Evolutionary conservation across 257 asterid genomes (phyloP).

Genomic region (Buddleja alternifolia): DNA sequence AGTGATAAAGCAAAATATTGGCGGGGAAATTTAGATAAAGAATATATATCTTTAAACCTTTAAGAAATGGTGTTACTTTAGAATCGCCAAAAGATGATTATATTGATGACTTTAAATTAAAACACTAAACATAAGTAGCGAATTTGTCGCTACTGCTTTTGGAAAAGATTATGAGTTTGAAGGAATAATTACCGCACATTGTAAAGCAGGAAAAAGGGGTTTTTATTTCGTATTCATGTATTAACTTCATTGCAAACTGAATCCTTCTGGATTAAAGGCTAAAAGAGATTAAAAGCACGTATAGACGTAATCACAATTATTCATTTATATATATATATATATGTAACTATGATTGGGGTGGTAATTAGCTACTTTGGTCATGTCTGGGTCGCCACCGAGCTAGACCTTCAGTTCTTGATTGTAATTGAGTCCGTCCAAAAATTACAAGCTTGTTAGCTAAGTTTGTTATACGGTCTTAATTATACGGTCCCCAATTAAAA

Average conservation of each 20-base stretch:
- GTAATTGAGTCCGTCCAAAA: too few species aligned
- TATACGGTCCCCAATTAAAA: too few species aligned
- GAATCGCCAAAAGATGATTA: slow-evolving; percentile 41
- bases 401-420: too few species aligned
- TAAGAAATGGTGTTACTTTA: slow-evolving; percentile 40
- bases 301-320: too few species aligned
- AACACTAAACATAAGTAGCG: slow-evolving; percentile 41
- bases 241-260: too few species aligned
- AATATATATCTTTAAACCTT: slow-evolving; percentile 44
- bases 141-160: slow-evolving; percentile 53
- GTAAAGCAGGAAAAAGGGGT: slow-evolving; percentile 31
- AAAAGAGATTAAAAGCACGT: neutral
- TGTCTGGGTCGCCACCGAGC: too few species aligned
- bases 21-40: slow-evolving; percentile 31
- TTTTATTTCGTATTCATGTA: slow-evolving; percentile 25
- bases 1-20: neutral
- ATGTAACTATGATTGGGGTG: too few species aligned
- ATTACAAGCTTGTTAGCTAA: too few species aligned
- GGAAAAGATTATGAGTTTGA: slow-evolving; percentile 34
- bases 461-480: too few species aligned
- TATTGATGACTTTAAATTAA: slow-evolving; percentile 45
- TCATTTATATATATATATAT: too few species aligned
- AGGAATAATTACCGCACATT: slow-evolving; percentile 36
- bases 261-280: slow-evolving; percentile 24
- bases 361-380: too few species aligned